Conservation (phyloP, 1,284 basidiomycete species). For the Moesziomyces parantarcticus region DNA sequence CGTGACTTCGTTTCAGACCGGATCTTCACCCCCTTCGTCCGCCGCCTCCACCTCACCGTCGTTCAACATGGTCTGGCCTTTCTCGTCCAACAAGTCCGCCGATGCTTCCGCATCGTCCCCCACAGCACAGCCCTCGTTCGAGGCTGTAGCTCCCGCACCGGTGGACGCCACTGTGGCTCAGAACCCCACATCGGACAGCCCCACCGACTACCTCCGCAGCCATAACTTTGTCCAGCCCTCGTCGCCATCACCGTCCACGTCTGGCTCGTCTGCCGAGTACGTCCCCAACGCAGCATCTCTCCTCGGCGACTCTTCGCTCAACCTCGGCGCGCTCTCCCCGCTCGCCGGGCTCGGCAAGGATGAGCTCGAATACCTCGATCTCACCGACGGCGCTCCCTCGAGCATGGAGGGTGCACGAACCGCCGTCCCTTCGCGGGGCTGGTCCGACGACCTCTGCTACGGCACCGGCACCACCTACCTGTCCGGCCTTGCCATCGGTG, state of each 20-base stretch:
- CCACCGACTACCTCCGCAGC: slow-evolving; percentile 52
- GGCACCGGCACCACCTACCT: slow-evolving; percentile 99
- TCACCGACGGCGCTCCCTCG: slow-evolving; percentile 64
- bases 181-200: slow-evolving; percentile 28
- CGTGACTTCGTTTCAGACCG: too few relatives aligned
- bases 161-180: slow-evolving; percentile 21
- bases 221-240: slow-evolving; percentile 46
- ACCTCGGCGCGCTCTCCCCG: slow-evolving; percentile 81
- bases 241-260: slow-evolving; percentile 27
- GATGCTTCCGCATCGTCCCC: slow-evolving; percentile 35
- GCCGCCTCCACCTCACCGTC: not conserved
- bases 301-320: slow-evolving; percentile 84
- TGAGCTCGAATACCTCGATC: slow-evolving; percentile 67
- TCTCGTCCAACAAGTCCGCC: slow-evolving; percentile 37
- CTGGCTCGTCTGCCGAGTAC: slow-evolving; percentile 71
- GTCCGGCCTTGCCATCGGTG: slow-evolving; percentile 91
- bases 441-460: slow-evolving; percentile 99
- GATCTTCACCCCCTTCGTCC: too few relatives aligned
- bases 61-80: slow-evolving; percentile 49
- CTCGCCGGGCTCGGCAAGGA: slow-evolving; percentile 62
- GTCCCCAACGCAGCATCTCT: slow-evolving; percentile 92
- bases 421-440: slow-evolving; percentile 76
- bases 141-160: slow-evolving; percentile 36
- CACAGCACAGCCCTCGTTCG: slow-evolving; percentile 33
- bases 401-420: slow-evolving; percentile 65